Evolutionary conservation across 371 early-diverging fungal species (phyloP).

Genomic region (Haplosporangium sp.): DNA sequence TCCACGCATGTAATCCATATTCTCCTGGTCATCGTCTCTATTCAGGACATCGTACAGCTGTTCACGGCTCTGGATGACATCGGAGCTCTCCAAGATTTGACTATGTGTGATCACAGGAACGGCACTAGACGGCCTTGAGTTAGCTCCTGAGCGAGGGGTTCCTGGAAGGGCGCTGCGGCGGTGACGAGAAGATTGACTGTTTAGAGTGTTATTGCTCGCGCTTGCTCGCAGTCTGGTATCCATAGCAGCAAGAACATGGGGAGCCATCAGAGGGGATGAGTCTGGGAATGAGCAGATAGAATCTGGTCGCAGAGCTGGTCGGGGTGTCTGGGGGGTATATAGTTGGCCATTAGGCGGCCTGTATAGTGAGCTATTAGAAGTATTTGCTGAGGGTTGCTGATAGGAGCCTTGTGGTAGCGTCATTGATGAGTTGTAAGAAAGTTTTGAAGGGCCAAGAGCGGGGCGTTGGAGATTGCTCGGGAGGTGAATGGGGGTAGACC

Average conservation of each 20-base stretch:
- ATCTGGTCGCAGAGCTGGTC: conserved; percentile 25
- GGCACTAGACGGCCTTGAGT: conserved; percentile 1
- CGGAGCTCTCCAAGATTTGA: conserved; percentile 13
- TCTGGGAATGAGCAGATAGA: conserved; percentile 27
- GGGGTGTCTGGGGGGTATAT: background rate
- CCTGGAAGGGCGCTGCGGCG: conserved; percentile 3
- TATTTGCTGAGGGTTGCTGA: too few relatives aligned
- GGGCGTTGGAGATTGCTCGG: too few relatives aligned
- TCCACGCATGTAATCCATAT: background rate
- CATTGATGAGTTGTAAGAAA: too few relatives aligned
- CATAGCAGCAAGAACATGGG: conserved; percentile 30
- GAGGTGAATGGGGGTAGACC: too few relatives aligned
- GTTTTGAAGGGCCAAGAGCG: too few relatives aligned
- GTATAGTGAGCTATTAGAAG: too few relatives aligned
- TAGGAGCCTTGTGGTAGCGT: too few relatives aligned
- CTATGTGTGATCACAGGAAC: conserved; percentile 23
- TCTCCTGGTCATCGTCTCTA: conserved; percentile 23
- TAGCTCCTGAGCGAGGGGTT: background rate
- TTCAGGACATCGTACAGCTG: conserved; percentile 31
- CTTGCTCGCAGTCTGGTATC: conserved; percentile 27
- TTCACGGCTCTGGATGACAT: conserved; percentile 21
- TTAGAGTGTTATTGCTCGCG: conserved; percentile 4
- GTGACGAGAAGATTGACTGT: conserved; percentile 1
- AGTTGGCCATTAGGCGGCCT: too few relatives aligned
- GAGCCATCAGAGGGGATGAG: conserved; percentile 35